Percentiles rank a stretch among this genome's conserved stretches.
Evolutionary conservation across 768 basidiomycete genomes (phyloP).

Genomic region (Podaxis mareebaensis): DNA sequence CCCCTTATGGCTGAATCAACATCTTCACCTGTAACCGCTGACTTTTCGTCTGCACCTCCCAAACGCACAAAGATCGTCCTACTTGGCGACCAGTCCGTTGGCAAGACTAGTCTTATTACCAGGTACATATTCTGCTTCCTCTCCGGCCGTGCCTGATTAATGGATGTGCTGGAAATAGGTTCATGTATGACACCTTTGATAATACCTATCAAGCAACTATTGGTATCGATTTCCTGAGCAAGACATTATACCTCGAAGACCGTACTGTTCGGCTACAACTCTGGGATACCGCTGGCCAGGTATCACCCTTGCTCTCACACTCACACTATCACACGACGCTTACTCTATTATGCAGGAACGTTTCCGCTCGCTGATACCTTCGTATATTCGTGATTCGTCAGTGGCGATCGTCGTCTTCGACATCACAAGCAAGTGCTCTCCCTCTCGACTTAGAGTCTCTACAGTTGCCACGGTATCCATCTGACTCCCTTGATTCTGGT

Average conservation of each 20-base stretch:
- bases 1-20: constrained; percentile 40
- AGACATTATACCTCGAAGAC: constrained; percentile 99
- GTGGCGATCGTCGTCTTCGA: constrained; percentile 99
- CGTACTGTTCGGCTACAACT: constrained; percentile 95
- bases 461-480: constrained; percentile 9
- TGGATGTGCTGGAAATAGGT: constrained; percentile 42
- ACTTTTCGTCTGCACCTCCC: constrained; percentile 85
- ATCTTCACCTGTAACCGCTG: constrained; percentile 71
- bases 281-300: constrained; percentile 99
- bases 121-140: constrained; percentile 49
- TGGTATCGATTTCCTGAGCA: constrained; percentile 98
- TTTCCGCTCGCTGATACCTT: constrained; percentile 95
- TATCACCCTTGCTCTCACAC: constrained; percentile 28
- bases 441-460: not conserved
- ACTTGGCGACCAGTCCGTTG: constrained; percentile 96
- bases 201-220: constrained; percentile 98
- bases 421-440: constrained; percentile 80
- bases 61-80: constrained; percentile 97
- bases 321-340: not conserved
- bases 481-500: not conserved
- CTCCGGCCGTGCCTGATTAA: not conserved
- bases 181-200: constrained; percentile 99
- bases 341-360: constrained; percentile 66
- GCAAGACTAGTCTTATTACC: constrained; percentile 98
- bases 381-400: constrained; percentile 97